A percentile compares a stretch with the other conserved stretches of the same genome.
Conservation (phyloP, 208 protist genomes). For the Endotrypanum monterogeii region DNA sequence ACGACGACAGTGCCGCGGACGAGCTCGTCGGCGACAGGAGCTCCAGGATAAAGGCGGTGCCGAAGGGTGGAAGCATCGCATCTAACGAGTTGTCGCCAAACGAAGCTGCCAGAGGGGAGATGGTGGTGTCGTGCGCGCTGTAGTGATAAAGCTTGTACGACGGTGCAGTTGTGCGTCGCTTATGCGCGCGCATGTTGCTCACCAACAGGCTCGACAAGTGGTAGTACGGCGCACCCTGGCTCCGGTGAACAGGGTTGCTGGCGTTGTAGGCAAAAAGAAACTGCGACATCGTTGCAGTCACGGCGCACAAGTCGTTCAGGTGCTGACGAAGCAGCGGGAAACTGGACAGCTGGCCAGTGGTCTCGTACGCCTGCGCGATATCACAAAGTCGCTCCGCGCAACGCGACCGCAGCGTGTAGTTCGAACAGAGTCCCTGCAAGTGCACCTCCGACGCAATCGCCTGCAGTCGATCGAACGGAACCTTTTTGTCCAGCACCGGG, state of each 20-base stretch:
- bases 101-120: constrained; percentile 50
- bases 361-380: constrained; percentile 51
- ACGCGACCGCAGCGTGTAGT: constrained; percentile 23
- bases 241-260: constrained; percentile 35
- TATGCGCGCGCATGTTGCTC: constrained; percentile 40
- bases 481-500: constrained; percentile 25
- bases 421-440: constrained; percentile 42
- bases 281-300: constrained; percentile 24
- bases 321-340: constrained; percentile 33
- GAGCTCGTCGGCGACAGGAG: constrained; percentile 34
- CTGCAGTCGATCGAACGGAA: constrained; percentile 33
- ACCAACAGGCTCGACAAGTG: constrained; percentile 45
- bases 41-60: constrained; percentile 55
- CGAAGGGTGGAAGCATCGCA: constrained; percentile 71
- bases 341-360: constrained; percentile 30
- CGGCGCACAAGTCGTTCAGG: constrained; percentile 38
- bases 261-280: constrained; percentile 53
- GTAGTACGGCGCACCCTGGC: constrained; percentile 61
- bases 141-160: constrained; percentile 66
- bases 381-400: constrained; percentile 59
- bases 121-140: constrained; percentile 74
- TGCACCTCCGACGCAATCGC: constrained; percentile 36
- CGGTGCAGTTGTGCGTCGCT: constrained; percentile 20
- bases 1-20: background rate
- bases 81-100: constrained; percentile 43